Evolutionary conservation across 164 flowering plant species (phyloP).

Genomic region (Houttuynia cordata): DNA sequence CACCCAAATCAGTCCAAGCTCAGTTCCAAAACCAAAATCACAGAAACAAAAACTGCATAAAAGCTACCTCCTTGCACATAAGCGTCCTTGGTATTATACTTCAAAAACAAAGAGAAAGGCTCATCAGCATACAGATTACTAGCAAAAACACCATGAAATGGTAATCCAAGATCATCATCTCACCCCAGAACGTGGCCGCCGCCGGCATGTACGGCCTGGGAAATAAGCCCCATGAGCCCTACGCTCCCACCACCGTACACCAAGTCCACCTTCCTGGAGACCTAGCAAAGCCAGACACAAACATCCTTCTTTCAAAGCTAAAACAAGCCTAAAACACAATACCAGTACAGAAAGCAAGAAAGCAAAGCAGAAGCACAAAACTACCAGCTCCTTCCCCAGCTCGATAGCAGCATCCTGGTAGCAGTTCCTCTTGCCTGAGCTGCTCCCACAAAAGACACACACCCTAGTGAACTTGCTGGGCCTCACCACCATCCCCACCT

Average conservation of each 20-base stretch:
- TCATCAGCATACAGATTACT: not conserved
- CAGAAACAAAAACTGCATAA: not conserved
- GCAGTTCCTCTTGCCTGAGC: slow-evolving; percentile 22
- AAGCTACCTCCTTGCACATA: slow-evolving; percentile 26
- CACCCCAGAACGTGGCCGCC: slow-evolving; percentile 39
- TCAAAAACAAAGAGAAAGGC: not conserved
- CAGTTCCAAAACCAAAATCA: not conserved
- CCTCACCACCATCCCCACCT: slow-evolving; percentile 1
- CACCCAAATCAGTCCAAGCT: no score
- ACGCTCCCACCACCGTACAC: slow-evolving; percentile 39
- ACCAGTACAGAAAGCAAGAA: no score
- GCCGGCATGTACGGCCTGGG: slow-evolving; percentile 28
- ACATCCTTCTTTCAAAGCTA: not conserved
- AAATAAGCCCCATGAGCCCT: slow-evolving; percentile 37
- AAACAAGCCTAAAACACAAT: not conserved
- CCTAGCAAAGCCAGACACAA: slow-evolving; percentile 10
- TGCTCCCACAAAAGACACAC: slow-evolving; percentile 33
- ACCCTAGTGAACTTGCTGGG: slow-evolving; percentile 21
- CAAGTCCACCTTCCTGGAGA: slow-evolving; percentile 21
- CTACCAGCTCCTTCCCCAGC: slow-evolving; percentile 24
- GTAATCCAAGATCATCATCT: not conserved
- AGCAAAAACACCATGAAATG: no score
- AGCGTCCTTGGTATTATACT: slow-evolving; percentile 33
- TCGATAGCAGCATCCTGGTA: slow-evolving; percentile 27
- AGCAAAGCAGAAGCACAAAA: not conserved